Base-by-base conservation (phyloP, 1,284 basidiomycete genomes). In the Wolfiporia cocos region DNA sequence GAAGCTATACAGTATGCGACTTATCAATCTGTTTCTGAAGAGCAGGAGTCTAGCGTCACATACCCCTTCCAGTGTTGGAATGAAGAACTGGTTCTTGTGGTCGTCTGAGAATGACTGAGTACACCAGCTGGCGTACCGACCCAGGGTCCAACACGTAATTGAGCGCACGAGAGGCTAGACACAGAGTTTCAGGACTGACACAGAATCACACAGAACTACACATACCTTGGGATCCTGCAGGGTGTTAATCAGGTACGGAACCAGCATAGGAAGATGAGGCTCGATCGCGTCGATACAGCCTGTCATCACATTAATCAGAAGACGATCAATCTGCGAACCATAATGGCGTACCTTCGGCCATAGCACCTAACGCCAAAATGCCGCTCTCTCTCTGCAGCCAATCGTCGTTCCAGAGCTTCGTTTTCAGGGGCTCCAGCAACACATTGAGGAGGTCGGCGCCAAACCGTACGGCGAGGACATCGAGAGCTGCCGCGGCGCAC, bases 111-210 rank as follows among this genome's bases (percentile, higher is more conserved):
- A 73, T 20, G 85, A 80, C 51, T 89, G 85, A 7, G 87, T 88
- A 52, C 88, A 92, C 96, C 96, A 99, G 58, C 86, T 90, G 28
- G 95, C 92, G 66, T 99, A 99, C 37, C 96, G 84, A n/a, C 95
- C 94, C 12, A 99, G 74, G 1, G 95, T 98, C 96, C 96, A 99
- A 64, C 96, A 99, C 14, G 95, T 93, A 62, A 99, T 99, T 11
- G 94, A 97, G 41, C 96, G 86, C 5, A 99, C 92, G 23, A 99
- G 80, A 24, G 96, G 95, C 87, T 93, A 57, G 24, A 44, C 42
- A 15, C 20, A 20, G 21, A n/a, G 42, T 20, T 37, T 19, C n/a
- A 19, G 1, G 24, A 17, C n/a, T n/a, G n/a, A 10, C 7, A 21
- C 14, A 10, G 3, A 15, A 14, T 19, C 23, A 3, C 21, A 9